phyloP scores from a whole-genome alignment of 1,284 basidiomycete species.

The Ustilago nuda region DNA sequence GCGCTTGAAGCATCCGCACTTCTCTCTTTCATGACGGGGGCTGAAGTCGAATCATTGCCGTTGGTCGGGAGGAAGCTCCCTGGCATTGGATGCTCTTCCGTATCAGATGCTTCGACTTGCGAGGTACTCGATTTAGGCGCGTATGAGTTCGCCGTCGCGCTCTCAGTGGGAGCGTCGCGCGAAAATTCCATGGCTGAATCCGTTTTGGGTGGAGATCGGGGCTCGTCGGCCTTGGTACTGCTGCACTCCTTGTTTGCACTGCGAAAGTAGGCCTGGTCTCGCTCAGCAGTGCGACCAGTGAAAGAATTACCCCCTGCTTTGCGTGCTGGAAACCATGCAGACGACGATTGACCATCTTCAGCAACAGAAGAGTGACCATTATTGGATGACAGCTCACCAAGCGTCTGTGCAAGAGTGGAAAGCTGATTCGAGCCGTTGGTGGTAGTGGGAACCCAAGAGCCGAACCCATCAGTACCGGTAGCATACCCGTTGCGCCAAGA shows the following conservation, averaged over 20 bases:
- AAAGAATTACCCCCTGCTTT: constrained; percentile 42
- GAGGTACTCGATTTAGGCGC: not conserved
- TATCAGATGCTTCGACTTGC: not conserved
- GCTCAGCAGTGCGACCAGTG: constrained; percentile 48
- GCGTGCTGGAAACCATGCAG: constrained; percentile 18
- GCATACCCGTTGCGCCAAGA: constrained; percentile 37
- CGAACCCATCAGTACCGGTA: constrained; percentile 60
- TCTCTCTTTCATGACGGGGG: not conserved
- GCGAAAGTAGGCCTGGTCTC: constrained; percentile 56
- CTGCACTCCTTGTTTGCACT: constrained; percentile 38
- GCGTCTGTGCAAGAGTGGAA: constrained; percentile 37
- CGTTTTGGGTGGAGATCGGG: not conserved
- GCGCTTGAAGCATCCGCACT: not conserved
- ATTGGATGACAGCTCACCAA: constrained; percentile 37
- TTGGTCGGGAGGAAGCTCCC: constrained; percentile 21
- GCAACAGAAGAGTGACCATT: constrained; percentile 9
- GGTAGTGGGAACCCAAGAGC: constrained; percentile 42
- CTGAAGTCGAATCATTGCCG: not conserved
- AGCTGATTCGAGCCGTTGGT: constrained; percentile 19
- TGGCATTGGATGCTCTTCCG: constrained; percentile 24
- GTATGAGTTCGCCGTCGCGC: not conserved
- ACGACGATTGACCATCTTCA: not conserved
- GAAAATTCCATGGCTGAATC: not conserved
- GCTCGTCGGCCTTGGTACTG: constrained; percentile 14
- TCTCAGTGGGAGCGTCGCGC: not conserved